These are phyloP conservation scores for Leucocoprinus leucothites DNA, from an alignment of 768 basidiomycete genomes.

Conservation along the genomic window DNA sequence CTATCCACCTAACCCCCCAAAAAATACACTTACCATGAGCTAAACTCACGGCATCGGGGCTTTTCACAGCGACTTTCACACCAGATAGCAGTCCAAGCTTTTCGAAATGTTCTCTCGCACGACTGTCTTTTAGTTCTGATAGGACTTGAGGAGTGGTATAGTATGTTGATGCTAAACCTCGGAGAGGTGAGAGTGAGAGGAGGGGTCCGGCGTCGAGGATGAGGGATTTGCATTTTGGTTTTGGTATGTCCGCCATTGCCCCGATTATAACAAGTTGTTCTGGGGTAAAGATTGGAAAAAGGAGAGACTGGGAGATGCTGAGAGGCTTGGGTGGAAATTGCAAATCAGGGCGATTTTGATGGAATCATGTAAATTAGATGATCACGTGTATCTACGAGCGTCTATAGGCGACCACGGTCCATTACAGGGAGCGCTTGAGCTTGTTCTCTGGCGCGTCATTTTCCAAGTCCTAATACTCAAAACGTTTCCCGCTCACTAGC, in stretches of 20 bases:
- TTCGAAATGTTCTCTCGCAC: constrained; percentile 84
- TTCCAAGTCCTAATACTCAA: too few relatives aligned
- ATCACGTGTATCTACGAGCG: too few relatives aligned
- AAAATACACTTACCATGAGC: constrained; percentile 46
- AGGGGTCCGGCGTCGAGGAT: constrained; percentile 94
- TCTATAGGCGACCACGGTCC: too few relatives aligned
- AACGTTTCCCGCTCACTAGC: too few relatives aligned
- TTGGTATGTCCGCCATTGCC: constrained; percentile 20
- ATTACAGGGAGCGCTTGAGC: too few relatives aligned
- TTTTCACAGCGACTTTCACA: constrained; percentile 66
- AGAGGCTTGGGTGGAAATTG: too few relatives aligned
- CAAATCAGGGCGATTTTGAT: too few relatives aligned
- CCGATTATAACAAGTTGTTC: too few relatives aligned
- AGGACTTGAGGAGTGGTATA: constrained; percentile 90
- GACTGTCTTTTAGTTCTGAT: constrained; percentile 84
- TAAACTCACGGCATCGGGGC: constrained; percentile 69
- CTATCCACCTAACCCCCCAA: neutral
- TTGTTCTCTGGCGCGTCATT: too few relatives aligned
- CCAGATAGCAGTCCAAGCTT: constrained; percentile 73
- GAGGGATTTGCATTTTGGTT: constrained; percentile 65
- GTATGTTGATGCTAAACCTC: constrained; percentile 85
- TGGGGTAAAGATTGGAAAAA: too few relatives aligned
- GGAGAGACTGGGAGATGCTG: too few relatives aligned
- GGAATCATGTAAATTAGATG: too few relatives aligned
- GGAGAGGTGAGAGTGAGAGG: constrained; percentile 82